Percentiles rank a stretch among this genome's conserved stretches.
phyloP scores from a whole-genome alignment of 148 eudicot genomes.

The Agrostemma githago region DNA sequence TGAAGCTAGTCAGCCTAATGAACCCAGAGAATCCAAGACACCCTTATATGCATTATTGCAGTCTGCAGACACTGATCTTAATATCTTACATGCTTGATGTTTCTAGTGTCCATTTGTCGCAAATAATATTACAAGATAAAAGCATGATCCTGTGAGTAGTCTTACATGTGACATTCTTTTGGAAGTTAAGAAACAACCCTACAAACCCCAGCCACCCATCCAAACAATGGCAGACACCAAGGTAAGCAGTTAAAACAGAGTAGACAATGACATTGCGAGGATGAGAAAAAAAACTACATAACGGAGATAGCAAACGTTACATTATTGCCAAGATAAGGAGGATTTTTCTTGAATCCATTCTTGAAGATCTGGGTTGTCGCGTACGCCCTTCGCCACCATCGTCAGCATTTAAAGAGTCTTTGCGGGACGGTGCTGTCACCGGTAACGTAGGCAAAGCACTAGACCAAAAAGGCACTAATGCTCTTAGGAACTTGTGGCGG shows the following conservation, averaged over 20 bases:
- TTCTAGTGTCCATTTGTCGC: neutral
- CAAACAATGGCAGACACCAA: constrained; percentile 3
- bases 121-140: neutral
- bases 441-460: constrained; percentile 90
- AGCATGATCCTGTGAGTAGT: neutral
- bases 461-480: constrained; percentile 89
- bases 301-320: constrained; percentile 38
- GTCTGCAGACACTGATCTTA: neutral
- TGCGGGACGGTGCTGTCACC: constrained; percentile 79
- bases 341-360: constrained; percentile 95
- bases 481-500: constrained; percentile 75
- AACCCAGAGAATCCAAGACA: neutral
- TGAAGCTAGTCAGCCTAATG: neutral
- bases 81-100: neutral
- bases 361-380: constrained; percentile 67
- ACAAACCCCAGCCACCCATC: neutral
- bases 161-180: neutral
- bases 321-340: constrained; percentile 91
- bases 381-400: constrained; percentile 62
- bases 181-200: neutral
- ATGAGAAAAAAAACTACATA: neutral
- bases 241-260: neutral
- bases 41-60: neutral
- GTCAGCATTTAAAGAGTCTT: constrained; percentile 65
- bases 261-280: neutral